These are phyloP conservation scores for Zoysia japonica DNA, from an alignment of 176 grass and related monocot genomes.

Conservation along the genomic window DNA sequence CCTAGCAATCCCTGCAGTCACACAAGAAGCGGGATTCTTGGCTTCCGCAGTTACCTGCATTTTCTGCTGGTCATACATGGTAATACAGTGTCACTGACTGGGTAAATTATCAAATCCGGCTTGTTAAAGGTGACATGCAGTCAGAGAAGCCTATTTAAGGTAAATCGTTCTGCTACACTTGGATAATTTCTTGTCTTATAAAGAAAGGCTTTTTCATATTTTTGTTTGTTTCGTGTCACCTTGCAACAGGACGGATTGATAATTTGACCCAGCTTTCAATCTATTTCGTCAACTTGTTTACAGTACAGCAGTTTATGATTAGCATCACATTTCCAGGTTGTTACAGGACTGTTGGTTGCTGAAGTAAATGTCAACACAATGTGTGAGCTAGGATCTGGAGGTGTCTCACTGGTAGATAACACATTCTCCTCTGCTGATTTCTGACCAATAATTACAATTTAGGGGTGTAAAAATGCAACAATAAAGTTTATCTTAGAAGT, in stretches of 20 bases:
- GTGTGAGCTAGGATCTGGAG: slow-evolving; percentile 95
- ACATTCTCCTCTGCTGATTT: slow-evolving; percentile 6
- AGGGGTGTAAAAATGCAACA: neutral
- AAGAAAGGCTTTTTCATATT: slow-evolving; percentile 13
- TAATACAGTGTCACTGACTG: slow-evolving; percentile 63
- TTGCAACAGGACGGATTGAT: slow-evolving; percentile 52
- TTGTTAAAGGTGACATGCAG: slow-evolving; percentile 54
- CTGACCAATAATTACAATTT: neutral
- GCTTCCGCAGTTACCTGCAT: slow-evolving; percentile 68
- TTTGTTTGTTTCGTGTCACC: slow-evolving; percentile 46
- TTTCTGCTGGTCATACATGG: slow-evolving; percentile 94
- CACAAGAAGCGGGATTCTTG: slow-evolving; percentile 92
- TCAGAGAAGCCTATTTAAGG: slow-evolving; percentile 45
- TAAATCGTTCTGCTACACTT: slow-evolving; percentile 37
- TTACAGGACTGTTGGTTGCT: slow-evolving; percentile 82
- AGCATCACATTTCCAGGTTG: slow-evolving; percentile 69
- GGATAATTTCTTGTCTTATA: neutral
- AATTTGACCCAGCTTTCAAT: slow-evolving; percentile 36
- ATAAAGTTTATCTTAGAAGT: slow-evolving; percentile 2
- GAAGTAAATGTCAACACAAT: slow-evolving; percentile 98
- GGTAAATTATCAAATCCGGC: slow-evolving; percentile 58
- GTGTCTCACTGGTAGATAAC: slow-evolving; percentile 83
- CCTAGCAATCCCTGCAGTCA: slow-evolving; percentile 91
- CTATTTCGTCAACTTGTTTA: slow-evolving; percentile 9
- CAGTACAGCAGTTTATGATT: slow-evolving; percentile 16